Percentiles rank a stretch among this genome's conserved stretches.
These are phyloP conservation scores for Fusarium graminum DNA, from an alignment of 2,329 filamentous ascomycete genomes.

Conservation along the genomic window DNA sequence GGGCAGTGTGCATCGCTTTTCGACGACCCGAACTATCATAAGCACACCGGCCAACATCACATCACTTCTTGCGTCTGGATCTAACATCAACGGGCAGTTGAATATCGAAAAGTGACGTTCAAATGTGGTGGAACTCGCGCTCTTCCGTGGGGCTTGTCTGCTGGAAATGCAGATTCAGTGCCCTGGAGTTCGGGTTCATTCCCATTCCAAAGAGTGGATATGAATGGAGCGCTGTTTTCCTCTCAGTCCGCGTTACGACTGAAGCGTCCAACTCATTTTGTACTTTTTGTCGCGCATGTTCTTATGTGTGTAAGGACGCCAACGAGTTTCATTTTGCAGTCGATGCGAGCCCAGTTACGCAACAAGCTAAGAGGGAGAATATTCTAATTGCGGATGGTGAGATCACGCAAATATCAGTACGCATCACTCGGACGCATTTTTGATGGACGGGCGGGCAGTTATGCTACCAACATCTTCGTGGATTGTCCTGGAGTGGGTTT, in stretches of 20 bases:
- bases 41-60: conserved; percentile 22
- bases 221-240: background rate
- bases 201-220: conserved; percentile 3
- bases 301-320: conserved; percentile 5
- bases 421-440: conserved; percentile 4
- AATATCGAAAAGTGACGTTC: conserved; percentile 6
- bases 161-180: conserved; percentile 9
- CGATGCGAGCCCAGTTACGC: conserved; percentile 8
- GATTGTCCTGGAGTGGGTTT: conserved; percentile 1
- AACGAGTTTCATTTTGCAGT: conserved; percentile 1
- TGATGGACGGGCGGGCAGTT: conserved; percentile 6
- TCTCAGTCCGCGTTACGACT: background rate
- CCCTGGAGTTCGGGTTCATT: conserved; percentile 3
- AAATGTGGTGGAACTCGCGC: conserved; percentile 17
- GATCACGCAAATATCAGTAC: background rate
- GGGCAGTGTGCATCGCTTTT: conserved; percentile 26
- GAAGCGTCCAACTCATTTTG: background rate
- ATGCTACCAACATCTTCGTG: conserved; percentile 3
- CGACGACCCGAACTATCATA: conserved; percentile 39
- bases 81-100: conserved; percentile 2
- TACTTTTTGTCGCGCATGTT: conserved; percentile 4
- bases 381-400: conserved; percentile 1
- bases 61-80: conserved; percentile 1
- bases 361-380: background rate
- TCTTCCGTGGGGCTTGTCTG: conserved; percentile 11